Evolutionary conservation across 805 yeast genomes (phyloP).

Genomic region (Monosporozyma yasuniensis): DNA sequence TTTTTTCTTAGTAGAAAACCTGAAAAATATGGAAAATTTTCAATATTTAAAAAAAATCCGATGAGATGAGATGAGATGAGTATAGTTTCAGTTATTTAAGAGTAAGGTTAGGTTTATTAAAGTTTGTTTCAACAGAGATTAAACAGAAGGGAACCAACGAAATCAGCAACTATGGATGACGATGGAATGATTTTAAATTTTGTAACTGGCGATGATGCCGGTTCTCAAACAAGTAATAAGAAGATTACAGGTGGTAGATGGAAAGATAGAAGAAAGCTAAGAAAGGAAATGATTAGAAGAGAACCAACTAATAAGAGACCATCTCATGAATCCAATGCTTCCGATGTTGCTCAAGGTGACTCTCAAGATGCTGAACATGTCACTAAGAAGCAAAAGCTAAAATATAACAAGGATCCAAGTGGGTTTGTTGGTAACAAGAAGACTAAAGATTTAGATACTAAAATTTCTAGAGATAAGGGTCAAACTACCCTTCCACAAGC

Average conservation of each 20-base stretch:
- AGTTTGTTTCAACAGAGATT: neutral
- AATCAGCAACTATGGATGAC: conserved; percentile 21
- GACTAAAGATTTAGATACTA: conserved; percentile 6
- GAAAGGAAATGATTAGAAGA: conserved; percentile 41
- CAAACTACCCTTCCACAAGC: conserved; percentile 8
- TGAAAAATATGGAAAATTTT: conserved; percentile 10
- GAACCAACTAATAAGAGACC: conserved; percentile 15
- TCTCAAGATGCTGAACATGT: neutral
- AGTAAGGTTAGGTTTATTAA: neutral
- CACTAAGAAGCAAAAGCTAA: neutral
- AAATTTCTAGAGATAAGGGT: neutral
- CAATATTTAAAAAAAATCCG: conserved; percentile 1
- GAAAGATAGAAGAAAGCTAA: conserved; percentile 67
- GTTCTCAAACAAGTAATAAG: conserved; percentile 17
- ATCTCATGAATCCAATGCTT: neutral
- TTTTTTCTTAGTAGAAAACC: conserved; percentile 7
- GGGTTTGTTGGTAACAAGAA: neutral
- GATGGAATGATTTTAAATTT: conserved; percentile 59
- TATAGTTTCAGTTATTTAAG: neutral
- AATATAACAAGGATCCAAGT: neutral
- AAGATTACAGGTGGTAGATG: conserved; percentile 68
- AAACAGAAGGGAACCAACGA: neutral
- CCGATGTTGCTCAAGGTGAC: neutral
- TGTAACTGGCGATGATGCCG: conserved; percentile 15
- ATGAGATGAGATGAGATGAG: conserved; percentile 15